Conservation (phyloP, 805 yeast genomes). For the Saturnispora mendoncae region DNA sequence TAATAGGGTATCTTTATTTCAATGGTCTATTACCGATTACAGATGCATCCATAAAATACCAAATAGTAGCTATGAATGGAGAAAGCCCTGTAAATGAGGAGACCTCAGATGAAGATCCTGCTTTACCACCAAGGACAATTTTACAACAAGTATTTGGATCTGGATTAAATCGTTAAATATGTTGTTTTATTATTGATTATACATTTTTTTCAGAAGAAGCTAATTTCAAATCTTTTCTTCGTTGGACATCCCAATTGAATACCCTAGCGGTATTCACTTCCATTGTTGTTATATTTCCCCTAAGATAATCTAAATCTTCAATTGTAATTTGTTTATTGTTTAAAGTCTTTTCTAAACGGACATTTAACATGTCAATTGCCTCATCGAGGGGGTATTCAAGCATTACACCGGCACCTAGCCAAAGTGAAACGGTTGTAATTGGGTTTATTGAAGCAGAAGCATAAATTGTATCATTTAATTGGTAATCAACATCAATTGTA, state of each 20-base stretch:
- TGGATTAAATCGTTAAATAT: too few relatives aligned
- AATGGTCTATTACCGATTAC: constrained; percentile 37
- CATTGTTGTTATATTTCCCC: constrained; percentile 92
- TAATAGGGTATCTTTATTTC: constrained; percentile 36
- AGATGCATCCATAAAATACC: constrained; percentile 20
- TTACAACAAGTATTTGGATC: constrained; percentile 39
- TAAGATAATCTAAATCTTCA: constrained; percentile 75
- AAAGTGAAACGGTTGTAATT: constrained; percentile 56
- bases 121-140: constrained; percentile 42
- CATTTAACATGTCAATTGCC: constrained; percentile 61
- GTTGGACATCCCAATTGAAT: constrained; percentile 81
- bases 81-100: constrained; percentile 23
- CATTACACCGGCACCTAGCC: constrained; percentile 99
- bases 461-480: constrained; percentile 85
- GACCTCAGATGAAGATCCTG: constrained; percentile 41
- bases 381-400: constrained; percentile 86
- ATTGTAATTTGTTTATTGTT: constrained; percentile 52
- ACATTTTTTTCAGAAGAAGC: not conserved
- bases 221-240: constrained; percentile 45
- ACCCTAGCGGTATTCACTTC: constrained; percentile 94
- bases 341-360: constrained; percentile 55
- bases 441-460: constrained; percentile 70
- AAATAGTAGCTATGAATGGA: constrained; percentile 5
- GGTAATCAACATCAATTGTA: constrained; percentile 59
- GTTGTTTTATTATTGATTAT: too few relatives aligned